Base-by-base conservation (phyloP, 805 yeast species). In the Dipodascus albidus region DNA sequence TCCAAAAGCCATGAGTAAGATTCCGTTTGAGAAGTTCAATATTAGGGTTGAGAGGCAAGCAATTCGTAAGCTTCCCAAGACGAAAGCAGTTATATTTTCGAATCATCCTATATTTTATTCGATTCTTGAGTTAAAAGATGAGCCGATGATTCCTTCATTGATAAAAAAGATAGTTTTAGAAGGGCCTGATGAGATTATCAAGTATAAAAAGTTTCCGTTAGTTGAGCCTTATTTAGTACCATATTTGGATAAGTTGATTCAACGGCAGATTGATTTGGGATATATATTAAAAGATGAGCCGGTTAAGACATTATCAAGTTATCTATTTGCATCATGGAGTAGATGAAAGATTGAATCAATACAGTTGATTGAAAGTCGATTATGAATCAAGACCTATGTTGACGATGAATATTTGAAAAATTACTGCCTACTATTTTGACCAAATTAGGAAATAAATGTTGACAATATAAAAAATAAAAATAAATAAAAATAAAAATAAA, bases 21-120 rank as follows among this genome's bases (percentile, higher is more conserved):
- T 75, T 23, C 60, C 64, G 35, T 82, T 81, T 23, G 69, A 70
- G 20, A 75, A 82, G 56, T 82, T 81, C 65, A 78, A 79, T 55
- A 83, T 83, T 11, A 73, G 90, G 59, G 85, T 83, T 6, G 88
- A 84, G 65, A 74, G 88, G 59, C 90, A 83, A 65, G 80, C 89
- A 0, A 69, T 83, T 54, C 72, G 88, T 62, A 73, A 83, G 61
- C 71, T 83, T 52, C 89, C 90, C 42, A 80, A 74, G 62, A 68
- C 84, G 0, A 60, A 72, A 49, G 88, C 88, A 1, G 79, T 83
- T 55, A 79, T 83, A 50, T 83, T 83, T 71, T 80, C 88, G 24
- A 83, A 83, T 63, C 90, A 83, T 63, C 90, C 89, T 2, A 73
- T 82, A 17, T 83, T 79, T 64, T 83, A 83, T 67, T 74, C 80